Evolutionary conservation across 129 eudicot genomes (phyloP), one percentile per base, ranked within the genome.

Genomic region (Deinandra increscens): DNA sequence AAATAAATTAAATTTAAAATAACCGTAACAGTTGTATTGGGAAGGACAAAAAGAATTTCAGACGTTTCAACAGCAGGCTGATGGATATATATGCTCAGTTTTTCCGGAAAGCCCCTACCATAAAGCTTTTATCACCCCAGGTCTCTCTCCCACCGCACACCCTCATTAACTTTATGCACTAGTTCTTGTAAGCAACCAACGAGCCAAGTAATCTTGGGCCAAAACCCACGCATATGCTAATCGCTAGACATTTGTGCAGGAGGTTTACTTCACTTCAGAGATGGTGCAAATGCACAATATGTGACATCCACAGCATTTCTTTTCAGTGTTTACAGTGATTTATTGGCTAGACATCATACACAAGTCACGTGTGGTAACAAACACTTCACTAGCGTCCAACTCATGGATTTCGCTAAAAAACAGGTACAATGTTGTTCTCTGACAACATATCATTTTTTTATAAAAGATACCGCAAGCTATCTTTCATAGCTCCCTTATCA

Each of bases 281-380:
- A 91, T 44, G 97, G 97, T 34, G 97, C 97, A 50, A 91, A 91
- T 72, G n/a, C 86, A 7, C 97, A 91, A 54, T 88, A 91, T 20
- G 97, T 86, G 4, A 91, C 97, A 4, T 76, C 82, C 50, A 58
- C 93, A 0, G 83, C 97, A 17, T 78, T 91, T 53, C 74, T 86
- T 7, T 77, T 91, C 46, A 88, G 86, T 41, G 77, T 84, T 6
- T 91, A 91, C 18, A 78, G 90, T 42, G 97, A 91, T 58, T 12
- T 83, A 17, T 83, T 91, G 1, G 83, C 82, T 17, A 81, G 33
- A 50, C 26, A 88, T 79, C 75, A 79, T 20, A 78, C 70, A 71
- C 34, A 54, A 48, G 87, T 86, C 54, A 34, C 46, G 5, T 91
- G 97, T 73, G 91, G 97, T 11, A 39, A 74, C 78, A 71, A 84